Evolutionary conservation across 345 rosid species (phyloP), one percentile per base, ranked within the genome.

Genomic region (Eutrema yunnanense): DNA sequence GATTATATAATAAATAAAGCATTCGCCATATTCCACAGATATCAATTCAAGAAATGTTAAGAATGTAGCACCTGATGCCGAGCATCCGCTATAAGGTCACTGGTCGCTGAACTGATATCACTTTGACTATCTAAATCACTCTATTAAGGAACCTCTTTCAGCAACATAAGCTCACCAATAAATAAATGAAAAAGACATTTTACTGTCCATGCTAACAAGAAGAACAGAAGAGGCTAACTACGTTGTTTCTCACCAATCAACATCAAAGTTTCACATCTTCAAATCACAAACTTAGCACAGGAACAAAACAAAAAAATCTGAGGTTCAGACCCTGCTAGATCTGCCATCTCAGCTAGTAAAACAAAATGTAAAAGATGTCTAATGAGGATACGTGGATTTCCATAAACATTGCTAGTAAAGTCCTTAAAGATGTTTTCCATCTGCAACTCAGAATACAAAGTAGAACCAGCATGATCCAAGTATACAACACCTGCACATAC

Each of bases 381-480:
- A 12, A 41, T 30, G 7, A 81, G 93, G 96, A 95, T 95, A 95
- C 96, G 99, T 27, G 99, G 99, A 81, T 95, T 95, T 78, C 92
- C 99, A 63, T 85, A 92, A 71, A 95, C 87, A 69, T 56, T 84
- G 61, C 84, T 27, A 1, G 80, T 75, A 22, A 95, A 80, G 50
- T 95, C 88, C 63, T 82, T 87, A 55, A 89, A 83, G n/a, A 92
- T 62, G 30, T 84, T 81, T 74, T 92, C 97, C 96, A 95, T 86
- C 84, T 92, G 99, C 84, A 83, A 74, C 77, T 92, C 97, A 29
- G 99, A 95, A 80, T 89, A 92, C 53, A 95, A 83, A 71, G 99
- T 95, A 40, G 99, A 92, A 71, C 96, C 96, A 46, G 99, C 97
- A 81, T 95, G 99, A 56, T 95, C 99, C 86, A 89, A 80, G 71